Base-by-base conservation (phyloP, 129 eudicot genomes). In the Centaurea solstitialis region DNA sequence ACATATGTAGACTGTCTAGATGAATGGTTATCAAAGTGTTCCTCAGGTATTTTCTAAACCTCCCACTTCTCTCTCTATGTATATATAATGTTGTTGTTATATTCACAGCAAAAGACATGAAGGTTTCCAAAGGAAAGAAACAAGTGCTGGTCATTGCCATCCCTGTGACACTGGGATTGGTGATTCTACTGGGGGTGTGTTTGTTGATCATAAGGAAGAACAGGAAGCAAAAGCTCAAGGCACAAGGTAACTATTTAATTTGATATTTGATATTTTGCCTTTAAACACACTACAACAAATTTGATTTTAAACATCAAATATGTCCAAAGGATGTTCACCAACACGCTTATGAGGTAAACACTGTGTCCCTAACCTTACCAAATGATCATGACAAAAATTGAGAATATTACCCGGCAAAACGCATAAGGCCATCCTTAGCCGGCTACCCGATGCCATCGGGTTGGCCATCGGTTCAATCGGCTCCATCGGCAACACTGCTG, bases 61-160 rank as follows among this genome's bases (percentile, higher is more conserved):
- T 33, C 37, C 37, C 37, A 3, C 37, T 2, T 33, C 47, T 41
- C 47, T 41, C 47, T 41, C 47, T 41, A 8, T 40, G 7, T 40
- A 6, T 41, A 37, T 61, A 73, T 24, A 8, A 41, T 45, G 3
- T 41, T 45, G 64, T 9, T 73, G 15, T 70, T 70, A 0, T 4
- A 20, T 23, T 11, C 21, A 21, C 76, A 79, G 82, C 66, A 7
- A 50, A 72, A 18, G 70, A 57, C 15, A 57, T 67, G 73, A 80
- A 15, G 75, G 65, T 37, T 26, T 22, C 28, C 5, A n/a, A 33
- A 71, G 39, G 69, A 61, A 57, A 11, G 53, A 72, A 43, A 39
- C 61, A 79, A 76, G 86, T 84, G 78, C 18, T 41, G 59, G 24
- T 43, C 12, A 73, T 80, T 38, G 22, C 61, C 28, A 38, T 72